Evolutionary conservation across 2,329 filamentous ascomycete genomes (phyloP), one percentile per base, ranked within the genome.

Genomic region (Trichoderma sp.): DNA sequence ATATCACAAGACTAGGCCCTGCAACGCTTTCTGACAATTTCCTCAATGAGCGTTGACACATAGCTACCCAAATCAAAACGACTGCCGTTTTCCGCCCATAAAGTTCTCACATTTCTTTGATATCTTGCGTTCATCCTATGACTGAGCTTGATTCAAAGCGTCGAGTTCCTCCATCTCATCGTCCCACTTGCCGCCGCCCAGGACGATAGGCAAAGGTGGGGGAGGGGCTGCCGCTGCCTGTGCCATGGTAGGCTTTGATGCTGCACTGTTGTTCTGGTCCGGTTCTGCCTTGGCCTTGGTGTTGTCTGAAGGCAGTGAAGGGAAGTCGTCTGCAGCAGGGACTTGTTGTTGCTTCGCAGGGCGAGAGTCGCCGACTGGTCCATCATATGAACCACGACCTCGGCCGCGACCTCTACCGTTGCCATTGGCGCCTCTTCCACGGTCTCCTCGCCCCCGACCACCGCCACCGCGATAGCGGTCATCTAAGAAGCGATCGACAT

Each of bases 91-190:
- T 6, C 21, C 39, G 28, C 56, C 15, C 9, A 8, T 15, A 56
- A 6, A 15, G 21, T 28, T 39, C 8, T 24, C 14, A 26, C 32
- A 1, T 30, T 26, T 62, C 24, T 32, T 39, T 3, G 3, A 11
- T 21, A 21, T 8, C 26, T n/a, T 15, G 8, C 7, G 11, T 39
- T 26, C 62, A 60, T 21, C 15, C 39, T 57, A 68, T 66, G 60
- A 65, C 36, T 60, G 18, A 56, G 47, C 60, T 32, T 71, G 53
- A 30, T 77, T 79, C n/a, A 73, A 70, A 36, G 81, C 83, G 30
- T 88, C 86, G 14, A 86, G 79, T 6, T 82, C 85, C 63, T 86
- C 86, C 83, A 89, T 86, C 79, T 90, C 88, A 43, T 90, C 88
- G 65, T 86, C 88, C 88, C 88, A 89, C 70, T 85, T 82, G 12